Base-by-base conservation (phyloP, 257 asterid species). In the Scutellaria minor region DNA sequence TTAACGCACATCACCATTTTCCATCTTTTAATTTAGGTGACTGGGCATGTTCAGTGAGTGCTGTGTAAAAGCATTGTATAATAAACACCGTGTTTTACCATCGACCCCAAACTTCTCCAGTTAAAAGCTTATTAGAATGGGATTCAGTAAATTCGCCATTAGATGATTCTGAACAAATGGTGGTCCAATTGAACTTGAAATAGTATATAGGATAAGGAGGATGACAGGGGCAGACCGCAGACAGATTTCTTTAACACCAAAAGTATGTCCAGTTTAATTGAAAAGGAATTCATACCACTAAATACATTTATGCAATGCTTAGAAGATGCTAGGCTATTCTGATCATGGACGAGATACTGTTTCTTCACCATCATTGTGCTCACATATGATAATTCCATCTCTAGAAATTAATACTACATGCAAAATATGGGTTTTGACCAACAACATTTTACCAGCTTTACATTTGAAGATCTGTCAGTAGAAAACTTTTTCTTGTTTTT, bases 21-120 rank as follows among this genome's bases (percentile, higher is more conserved):
- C 70, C 42, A 61, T 55, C 13, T 15, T 12, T 37, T 6, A 35
- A 46, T 39, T 56, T 46, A 69, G 31, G 24, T 22, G 14, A 47
- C 57, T 31, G 24, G 18, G n/a, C 65, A 73, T 9, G 41, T 1
- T n/a, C 65, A n/a, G 9, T 6, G 39, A 50, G 64, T 14, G 55
- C 60, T n/a, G 42, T 1, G 57, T 11, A 51, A 58, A 53, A 45
- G 13, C 42, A 62, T 6, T 12, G 14, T 9, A 73, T 24, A 9
- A 66, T 35, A 51, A 66, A 39, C 6, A 50, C 55, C 45, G 9
- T 56, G 27, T 3, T 69, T 55, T 59, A 51, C 44, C 11, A 1
- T 68, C 22, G 41, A 61, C 46, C 41, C 1, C 60, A 46, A 66
- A 72, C 48, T 70, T 56, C 42, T 42, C 44, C 24, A 35, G 12